Evolutionary conservation across 441 rosid species (phyloP).

Genomic region (Pelargonium citronellum): DNA sequence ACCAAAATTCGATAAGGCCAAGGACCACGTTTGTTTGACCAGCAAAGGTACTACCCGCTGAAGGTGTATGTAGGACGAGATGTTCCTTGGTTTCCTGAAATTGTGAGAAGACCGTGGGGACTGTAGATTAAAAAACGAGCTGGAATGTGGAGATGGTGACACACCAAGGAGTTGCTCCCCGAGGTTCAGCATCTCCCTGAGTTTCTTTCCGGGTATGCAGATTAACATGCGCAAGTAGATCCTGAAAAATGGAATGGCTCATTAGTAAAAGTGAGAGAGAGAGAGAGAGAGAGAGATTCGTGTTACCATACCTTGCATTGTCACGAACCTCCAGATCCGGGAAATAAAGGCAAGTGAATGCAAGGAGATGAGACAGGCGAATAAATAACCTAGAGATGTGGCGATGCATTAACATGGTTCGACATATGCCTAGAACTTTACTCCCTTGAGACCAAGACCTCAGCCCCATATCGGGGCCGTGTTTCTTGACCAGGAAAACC

Average conservation of each 20-base stretch:
- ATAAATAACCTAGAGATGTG: conserved; percentile 76
- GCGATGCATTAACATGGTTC: conserved; percentile 74
- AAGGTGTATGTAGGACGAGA: conserved; percentile 61
- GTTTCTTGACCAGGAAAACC: conserved; percentile 58
- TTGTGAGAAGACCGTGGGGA: conserved; percentile 53
- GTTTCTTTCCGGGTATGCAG: conserved; percentile 71
- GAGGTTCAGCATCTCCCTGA: conserved; percentile 57
- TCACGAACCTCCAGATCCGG: conserved; percentile 95
- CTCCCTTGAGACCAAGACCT: conserved; percentile 88
- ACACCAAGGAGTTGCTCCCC: conserved; percentile 56
- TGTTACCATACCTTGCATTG: conserved; percentile 59
- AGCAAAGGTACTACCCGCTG: conserved; percentile 54
- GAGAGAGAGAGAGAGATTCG: too few species aligned
- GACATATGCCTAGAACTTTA: conserved; percentile 81
- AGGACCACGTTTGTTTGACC: conserved; percentile 80
- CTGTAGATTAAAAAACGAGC: conserved; percentile 53
- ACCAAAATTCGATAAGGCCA: conserved; percentile 53
- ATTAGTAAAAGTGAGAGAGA: conserved; percentile 14
- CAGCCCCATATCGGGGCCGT: conserved; percentile 53
- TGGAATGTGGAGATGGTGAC: conserved; percentile 59
- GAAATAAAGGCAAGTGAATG: conserved; percentile 73
- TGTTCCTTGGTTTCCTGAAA: conserved; percentile 48
- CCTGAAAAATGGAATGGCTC: conserved; percentile 39
- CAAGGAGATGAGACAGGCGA: conserved; percentile 70
- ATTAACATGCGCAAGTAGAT: conserved; percentile 82